Evolutionary conservation across 768 basidiomycete genomes (phyloP), one percentile per base, ranked within the genome.

Genomic region (Infundibulicybe gibba): DNA sequence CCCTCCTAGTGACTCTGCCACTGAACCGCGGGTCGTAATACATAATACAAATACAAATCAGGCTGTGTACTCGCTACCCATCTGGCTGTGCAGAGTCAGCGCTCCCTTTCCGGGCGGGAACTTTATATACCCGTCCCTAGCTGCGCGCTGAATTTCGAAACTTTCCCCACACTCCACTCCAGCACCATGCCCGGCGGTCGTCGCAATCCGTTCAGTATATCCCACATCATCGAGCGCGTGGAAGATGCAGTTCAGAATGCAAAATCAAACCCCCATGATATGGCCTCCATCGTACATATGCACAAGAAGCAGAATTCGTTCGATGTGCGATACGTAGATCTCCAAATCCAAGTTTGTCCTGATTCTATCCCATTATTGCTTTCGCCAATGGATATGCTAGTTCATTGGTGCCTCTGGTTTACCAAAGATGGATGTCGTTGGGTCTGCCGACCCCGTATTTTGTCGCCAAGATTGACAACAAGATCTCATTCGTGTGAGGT

Each of bases 371-470:
- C n/a, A 41, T 37, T 32, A 16, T 48, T n/a, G n/a, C n/a, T 9
- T 39, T 16, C 14, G 43, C 43, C 17, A 25, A 41, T 16, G 25
- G 19, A 16, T 33, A 38, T 39, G n/a, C 2, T 44, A 85, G 79
- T 88, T 90, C 47, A 86, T 89, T 40, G 81, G 84, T 3, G 87
- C 87, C 5, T 77, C 77, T 13, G 77, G 75, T 1, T 58, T 90
- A 20, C 85, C 87, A 0, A 83, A 74, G 71, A 79, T 85, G 75
- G 85, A 87, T 52, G 74, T 87, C 8, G 72, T 84, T 0, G 76
- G 76, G 0, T 63, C 68, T 10, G 79, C 80, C 0, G 83, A 89
- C 64, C 85, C n/a, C 87, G 5, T 89, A 86, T 54, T 85, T 90
- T 56, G 70, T 81, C 14, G 86, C 86, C 9, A 78, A 73, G 47